phyloP scores from a whole-genome alignment of 2,329 filamentous ascomycete genomes.

The Fusarium sp. region DNA sequence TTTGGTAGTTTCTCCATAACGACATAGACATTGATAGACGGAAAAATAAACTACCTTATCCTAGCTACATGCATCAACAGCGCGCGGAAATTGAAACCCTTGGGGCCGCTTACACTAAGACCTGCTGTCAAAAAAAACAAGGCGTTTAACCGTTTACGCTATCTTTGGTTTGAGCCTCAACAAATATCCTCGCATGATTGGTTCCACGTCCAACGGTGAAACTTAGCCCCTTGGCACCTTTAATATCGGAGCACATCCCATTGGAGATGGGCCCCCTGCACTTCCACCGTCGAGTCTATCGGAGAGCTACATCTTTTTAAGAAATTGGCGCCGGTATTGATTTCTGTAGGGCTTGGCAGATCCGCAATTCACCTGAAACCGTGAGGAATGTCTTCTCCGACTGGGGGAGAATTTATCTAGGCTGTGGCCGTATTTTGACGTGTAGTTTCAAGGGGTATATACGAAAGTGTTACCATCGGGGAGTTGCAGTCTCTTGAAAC shows the following conservation, averaged over 20 bases:
- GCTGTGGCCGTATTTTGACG: neutral
- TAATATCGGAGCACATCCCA: conserved; percentile 34
- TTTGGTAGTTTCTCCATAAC: conserved; percentile 19
- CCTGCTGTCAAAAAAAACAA: conserved; percentile 16
- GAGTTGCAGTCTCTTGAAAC: conserved; percentile 21
- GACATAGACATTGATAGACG: conserved; percentile 34
- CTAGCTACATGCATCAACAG: conserved; percentile 1
- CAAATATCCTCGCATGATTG: conserved; percentile 19
- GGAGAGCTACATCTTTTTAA: conserved; percentile 2
- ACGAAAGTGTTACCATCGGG: neutral
- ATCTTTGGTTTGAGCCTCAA: conserved; percentile 39
- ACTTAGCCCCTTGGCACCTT: conserved; percentile 22
- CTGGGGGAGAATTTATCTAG: conserved; percentile 30
- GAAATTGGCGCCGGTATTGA: conserved; percentile 7
- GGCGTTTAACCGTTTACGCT: conserved; percentile 22
- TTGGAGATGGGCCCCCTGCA: conserved; percentile 4
- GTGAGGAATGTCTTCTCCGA: conserved; percentile 17
- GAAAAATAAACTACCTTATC: conserved; percentile 35
- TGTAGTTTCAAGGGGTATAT: conserved; percentile 24
- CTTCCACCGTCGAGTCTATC: neutral
- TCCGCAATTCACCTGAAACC: conserved; percentile 34
- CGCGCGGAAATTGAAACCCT: conserved; percentile 32
- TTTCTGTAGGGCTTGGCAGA: neutral
- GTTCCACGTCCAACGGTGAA: conserved; percentile 22
- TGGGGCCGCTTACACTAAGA: conserved; percentile 7